Conservation (phyloP, 192 early-diverging fungal genomes). For the Gorgonomyces haynaldii region DNA sequence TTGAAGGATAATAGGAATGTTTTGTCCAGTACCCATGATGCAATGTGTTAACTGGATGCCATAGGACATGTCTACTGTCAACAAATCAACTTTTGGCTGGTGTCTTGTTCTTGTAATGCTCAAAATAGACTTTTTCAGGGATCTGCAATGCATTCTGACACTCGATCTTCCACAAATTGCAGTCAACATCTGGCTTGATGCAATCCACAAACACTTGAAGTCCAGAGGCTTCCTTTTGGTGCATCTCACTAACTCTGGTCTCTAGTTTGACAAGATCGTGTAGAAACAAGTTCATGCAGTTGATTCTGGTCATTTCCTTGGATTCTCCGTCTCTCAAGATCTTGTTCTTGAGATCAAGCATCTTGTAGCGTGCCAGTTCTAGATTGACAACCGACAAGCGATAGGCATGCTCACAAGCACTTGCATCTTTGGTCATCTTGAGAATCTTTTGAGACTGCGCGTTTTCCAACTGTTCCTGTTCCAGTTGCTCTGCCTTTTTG, state of each 20-base stretch:
- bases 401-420: slow-evolving; percentile 6
- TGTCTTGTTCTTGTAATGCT: slow-evolving; percentile 8
- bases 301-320: not conserved
- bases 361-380: not conserved
- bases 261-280: not conserved
- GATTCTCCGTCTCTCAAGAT: not conserved
- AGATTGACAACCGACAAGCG: not conserved
- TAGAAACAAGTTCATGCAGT: not conserved
- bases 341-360: not conserved
- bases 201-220: too few relatives aligned
- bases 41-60: slow-evolving; percentile 16
- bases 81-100: slow-evolving; percentile 6
- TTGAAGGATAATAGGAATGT: slow-evolving; percentile 11
- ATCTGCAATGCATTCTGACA: slow-evolving; percentile 10
- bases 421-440: slow-evolving; percentile 7
- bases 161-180: not conserved
- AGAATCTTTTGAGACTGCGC: not conserved
- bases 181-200: slow-evolving; percentile 8
- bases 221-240: too few relatives aligned
- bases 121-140: slow-evolving; percentile 12
- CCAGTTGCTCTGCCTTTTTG: slow-evolving; percentile 6
- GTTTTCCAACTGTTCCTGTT: too few relatives aligned
- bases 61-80: slow-evolving; percentile 25
- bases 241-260: not conserved
- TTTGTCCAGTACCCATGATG: not conserved